Percentiles rank a stretch among this genome's conserved stretches.
Conservation (phyloP, 345 rosid species). For the Ceriops zippeliana region DNA sequence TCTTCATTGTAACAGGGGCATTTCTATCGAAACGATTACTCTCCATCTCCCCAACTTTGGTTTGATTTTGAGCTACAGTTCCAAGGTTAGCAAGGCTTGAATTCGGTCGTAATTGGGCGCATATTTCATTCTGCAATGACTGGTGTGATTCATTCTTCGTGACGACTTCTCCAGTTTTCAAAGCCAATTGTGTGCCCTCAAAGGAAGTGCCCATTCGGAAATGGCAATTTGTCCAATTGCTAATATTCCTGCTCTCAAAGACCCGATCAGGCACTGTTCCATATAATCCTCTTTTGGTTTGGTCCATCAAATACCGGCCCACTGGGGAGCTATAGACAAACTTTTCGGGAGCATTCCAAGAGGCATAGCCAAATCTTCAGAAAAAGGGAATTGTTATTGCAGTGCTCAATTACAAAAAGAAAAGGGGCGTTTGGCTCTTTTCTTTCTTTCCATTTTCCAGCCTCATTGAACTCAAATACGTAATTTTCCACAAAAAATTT, state of each 20-base stretch:
- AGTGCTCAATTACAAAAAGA: neutral
- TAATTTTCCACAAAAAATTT: too few relatives aligned
- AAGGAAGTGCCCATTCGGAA: slow-evolving; percentile 16
- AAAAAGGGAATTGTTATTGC: neutral
- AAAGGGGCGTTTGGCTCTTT: neutral
- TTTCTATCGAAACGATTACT: neutral
- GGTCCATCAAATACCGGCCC: slow-evolving; percentile 39
- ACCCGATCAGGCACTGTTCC: slow-evolving; percentile 34
- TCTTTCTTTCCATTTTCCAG: too few relatives aligned
- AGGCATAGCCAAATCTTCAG: slow-evolving; percentile 49
- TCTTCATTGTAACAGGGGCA: slow-evolving; percentile 23
- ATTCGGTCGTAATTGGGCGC: slow-evolving; percentile 17
- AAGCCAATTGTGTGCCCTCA: slow-evolving; percentile 10
- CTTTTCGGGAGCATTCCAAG: slow-evolving; percentile 51
- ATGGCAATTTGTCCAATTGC: slow-evolving; percentile 16
- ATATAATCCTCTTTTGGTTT: slow-evolving; percentile 28
- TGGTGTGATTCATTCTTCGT: slow-evolving; percentile 10
- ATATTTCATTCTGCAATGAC: slow-evolving; percentile 7
- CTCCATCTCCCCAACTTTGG: slow-evolving; percentile 9
- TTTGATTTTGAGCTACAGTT: neutral
- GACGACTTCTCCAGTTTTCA: slow-evolving; percentile 18
- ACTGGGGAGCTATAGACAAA: slow-evolving; percentile 21
- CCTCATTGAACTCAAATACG: too few relatives aligned
- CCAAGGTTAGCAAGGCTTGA: slow-evolving; percentile 15
- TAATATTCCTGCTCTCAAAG: slow-evolving; percentile 23